phyloP scores from a whole-genome alignment of 2,329 filamentous ascomycete species.

The Phyllosticta citrichinensis region DNA sequence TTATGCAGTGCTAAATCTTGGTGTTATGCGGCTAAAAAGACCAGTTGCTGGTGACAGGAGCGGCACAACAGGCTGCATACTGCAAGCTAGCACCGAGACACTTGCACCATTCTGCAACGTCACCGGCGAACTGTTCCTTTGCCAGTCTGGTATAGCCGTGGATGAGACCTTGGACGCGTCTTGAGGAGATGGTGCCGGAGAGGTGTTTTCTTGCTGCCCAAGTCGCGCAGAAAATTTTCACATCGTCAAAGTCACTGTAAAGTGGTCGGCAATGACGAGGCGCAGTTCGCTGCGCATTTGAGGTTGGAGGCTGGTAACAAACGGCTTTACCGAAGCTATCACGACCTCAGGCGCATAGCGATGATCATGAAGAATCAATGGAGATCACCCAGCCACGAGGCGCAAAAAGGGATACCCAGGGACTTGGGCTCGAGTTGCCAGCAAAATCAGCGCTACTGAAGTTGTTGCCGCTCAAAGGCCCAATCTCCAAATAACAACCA shows the following conservation, averaged over 20 bases:
- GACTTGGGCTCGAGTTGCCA: neutral
- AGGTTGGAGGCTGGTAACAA: neutral
- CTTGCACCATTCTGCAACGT: neutral
- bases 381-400: neutral
- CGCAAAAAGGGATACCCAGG: neutral
- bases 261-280: neutral
- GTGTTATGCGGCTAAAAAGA: neutral
- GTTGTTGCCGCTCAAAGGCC: neutral
- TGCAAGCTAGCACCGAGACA: neutral
- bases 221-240: neutral
- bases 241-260: neutral
- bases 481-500: neutral
- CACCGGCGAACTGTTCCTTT: neutral
- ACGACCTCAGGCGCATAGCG: neutral
- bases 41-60: neutral
- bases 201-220: neutral
- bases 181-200: neutral
- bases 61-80: neutral
- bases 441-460: neutral
- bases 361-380: neutral
- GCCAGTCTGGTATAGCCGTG: neutral
- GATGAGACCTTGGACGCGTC: neutral
- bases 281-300: neutral
- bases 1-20: neutral
- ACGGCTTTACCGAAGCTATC: neutral